Evolutionary conservation across 2,329 filamentous ascomycete species (phyloP).

Genomic region (Talaromyces sp.): DNA sequence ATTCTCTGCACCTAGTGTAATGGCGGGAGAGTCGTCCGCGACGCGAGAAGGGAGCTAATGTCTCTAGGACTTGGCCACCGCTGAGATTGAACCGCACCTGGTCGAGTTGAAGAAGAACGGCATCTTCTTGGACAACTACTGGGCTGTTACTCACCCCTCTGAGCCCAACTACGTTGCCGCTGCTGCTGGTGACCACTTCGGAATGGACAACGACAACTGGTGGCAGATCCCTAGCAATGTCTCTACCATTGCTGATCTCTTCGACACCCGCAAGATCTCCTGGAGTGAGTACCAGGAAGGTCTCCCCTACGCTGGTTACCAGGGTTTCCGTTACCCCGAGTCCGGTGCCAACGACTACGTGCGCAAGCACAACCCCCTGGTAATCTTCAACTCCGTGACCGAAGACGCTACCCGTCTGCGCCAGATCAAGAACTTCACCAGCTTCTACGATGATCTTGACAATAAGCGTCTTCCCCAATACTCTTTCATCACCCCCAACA

Average conservation of each 20-base stretch:
- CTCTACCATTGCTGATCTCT: slow-evolving; percentile 65
- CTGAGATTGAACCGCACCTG: slow-evolving; percentile 54
- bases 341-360: slow-evolving; percentile 72
- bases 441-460: slow-evolving; percentile 66
- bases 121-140: slow-evolving; percentile 59
- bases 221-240: slow-evolving; percentile 58
- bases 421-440: slow-evolving; percentile 70
- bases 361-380: slow-evolving; percentile 70
- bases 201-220: slow-evolving; percentile 67
- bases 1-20: not conserved
- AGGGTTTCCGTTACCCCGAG: slow-evolving; percentile 62
- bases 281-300: slow-evolving; percentile 77
- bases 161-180: slow-evolving; percentile 73
- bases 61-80: slow-evolving; percentile 56
- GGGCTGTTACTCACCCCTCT: slow-evolving; percentile 66
- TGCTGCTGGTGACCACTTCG: slow-evolving; percentile 69
- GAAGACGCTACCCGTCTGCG: slow-evolving; percentile 58
- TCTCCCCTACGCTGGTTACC: slow-evolving; percentile 70
- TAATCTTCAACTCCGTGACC: slow-evolving; percentile 66
- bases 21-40: not conserved
- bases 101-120: slow-evolving; percentile 44
- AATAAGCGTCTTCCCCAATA: slow-evolving; percentile 66
- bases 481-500: slow-evolving; percentile 51
- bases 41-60: not conserved
- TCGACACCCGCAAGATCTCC: slow-evolving; percentile 61